Evolutionary conservation across 768 basidiomycete genomes (phyloP), one percentile per base, ranked within the genome.

Genomic region (Mycena rebaudengoi): DNA sequence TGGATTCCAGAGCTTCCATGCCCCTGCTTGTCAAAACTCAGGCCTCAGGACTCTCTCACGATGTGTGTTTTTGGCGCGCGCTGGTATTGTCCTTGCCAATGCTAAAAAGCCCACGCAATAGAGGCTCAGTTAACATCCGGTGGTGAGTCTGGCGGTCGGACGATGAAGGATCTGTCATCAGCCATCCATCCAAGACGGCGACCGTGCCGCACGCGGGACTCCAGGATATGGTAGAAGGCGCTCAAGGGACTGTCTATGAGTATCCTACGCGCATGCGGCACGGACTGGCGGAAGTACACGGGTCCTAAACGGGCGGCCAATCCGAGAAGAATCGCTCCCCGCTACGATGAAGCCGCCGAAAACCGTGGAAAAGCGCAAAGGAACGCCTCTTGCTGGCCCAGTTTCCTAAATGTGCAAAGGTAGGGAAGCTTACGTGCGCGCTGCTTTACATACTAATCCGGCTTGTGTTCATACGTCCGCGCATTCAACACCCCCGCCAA

Each of bases 221-320:
- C 91, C 7, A 82, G 82, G 35, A 79, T 76, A 3, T 98, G 95
- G 95, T 98, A 94, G 94, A 93, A 92, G 74, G 94, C 95, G 14
- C 96, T 96, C 2, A 93, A 93, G 72, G 92, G 91, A 21, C 83
- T 96, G n/a, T 75, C 83, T 0, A 91, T 91, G 2, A 84, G 83
- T 60, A 85, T 95, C 37, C 86, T 97, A 54, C 97, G 95, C 73
- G 93, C 76, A 26, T 98, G 95, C 71, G 95, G 95, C 13, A 85
- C 88, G 44, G 91, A 91, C 66, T 98, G 94, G 91, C 83, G 95
- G 69, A 98, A 96, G 77, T 98, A 98, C 73, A 96, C 94, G 0
- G 95, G 96, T 68, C 80, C 80, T 96, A 49, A 93, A 90, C 68
- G 88, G 91, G 25, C 83, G 91, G 40, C 88, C 89, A 10, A 61